A percentile compares a stretch with the other conserved stretches of the same genome.
phyloP scores from a whole-genome alignment of 805 yeast genomes.

The Sugiyamaella qingdaonensis region DNA sequence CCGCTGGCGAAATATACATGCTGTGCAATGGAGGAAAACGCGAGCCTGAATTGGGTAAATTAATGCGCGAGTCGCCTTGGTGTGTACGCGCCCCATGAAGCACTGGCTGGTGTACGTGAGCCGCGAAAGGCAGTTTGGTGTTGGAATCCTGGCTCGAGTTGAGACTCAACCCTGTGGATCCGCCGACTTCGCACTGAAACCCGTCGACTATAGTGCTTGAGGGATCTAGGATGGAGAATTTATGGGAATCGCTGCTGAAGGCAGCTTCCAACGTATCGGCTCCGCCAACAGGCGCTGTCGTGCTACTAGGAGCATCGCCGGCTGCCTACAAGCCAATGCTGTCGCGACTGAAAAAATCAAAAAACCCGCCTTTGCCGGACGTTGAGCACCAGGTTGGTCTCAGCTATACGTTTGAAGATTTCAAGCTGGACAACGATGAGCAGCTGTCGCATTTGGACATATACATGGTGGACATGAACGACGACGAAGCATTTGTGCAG shows the following conservation, averaged over 20 bases:
- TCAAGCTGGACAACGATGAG: constrained; percentile 25
- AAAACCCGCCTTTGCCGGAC: neutral
- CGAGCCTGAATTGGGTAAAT: neutral
- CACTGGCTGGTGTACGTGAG: too few species aligned
- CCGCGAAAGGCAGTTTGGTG: too few species aligned
- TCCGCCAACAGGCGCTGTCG: neutral
- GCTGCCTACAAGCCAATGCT: neutral
- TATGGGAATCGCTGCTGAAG: constrained; percentile 1
- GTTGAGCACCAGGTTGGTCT: constrained; percentile 22
- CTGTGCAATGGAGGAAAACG: neutral
- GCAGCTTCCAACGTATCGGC: constrained; percentile 1
- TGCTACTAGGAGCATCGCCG: neutral
- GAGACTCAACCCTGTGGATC: too few species aligned
- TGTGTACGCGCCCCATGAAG: too few species aligned
- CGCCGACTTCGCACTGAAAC: too few species aligned
- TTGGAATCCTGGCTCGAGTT: too few species aligned
- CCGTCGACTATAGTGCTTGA: too few species aligned
- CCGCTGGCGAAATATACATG: constrained; percentile 74
- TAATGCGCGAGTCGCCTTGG: neutral
- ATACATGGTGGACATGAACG: constrained; percentile 17
- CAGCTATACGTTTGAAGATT: constrained; percentile 28
- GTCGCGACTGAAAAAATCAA: neutral
- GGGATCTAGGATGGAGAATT: neutral
- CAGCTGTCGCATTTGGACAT: constrained; percentile 20
- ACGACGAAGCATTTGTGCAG: neutral